These are phyloP conservation scores for Cytospora piceicola DNA, from an alignment of 2,329 filamentous ascomycete species.

Conservation along the genomic window DNA sequence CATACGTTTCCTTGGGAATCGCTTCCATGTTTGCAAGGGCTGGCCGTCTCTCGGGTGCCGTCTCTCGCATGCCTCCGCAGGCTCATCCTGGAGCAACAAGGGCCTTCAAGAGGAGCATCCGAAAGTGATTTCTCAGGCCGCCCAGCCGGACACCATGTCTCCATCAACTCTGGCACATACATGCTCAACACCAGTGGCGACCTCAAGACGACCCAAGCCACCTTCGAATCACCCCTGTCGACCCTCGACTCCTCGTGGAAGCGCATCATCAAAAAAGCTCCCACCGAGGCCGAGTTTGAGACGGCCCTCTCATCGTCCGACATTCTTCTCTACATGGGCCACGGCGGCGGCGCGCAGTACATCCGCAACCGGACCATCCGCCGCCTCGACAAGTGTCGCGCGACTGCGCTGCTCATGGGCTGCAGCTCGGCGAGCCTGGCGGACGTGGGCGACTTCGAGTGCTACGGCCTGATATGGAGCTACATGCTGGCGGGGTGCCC, in stretches of 20 bases:
- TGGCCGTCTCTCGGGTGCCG: slow-evolving; percentile 84
- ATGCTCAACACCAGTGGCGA: slow-evolving; percentile 91
- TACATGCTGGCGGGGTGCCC: slow-evolving; percentile 89
- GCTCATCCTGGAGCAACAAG: slow-evolving; percentile 63
- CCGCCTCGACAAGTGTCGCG: slow-evolving; percentile 72
- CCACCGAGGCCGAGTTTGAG: slow-evolving; percentile 79
- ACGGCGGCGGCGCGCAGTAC: slow-evolving; percentile 93
- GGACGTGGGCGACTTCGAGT: slow-evolving; percentile 85
- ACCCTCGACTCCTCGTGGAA: slow-evolving; percentile 72
- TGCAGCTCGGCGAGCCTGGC: slow-evolving; percentile 84
- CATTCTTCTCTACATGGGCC: slow-evolving; percentile 90
- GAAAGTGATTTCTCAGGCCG: slow-evolving; percentile 33
- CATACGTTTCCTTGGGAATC: slow-evolving; percentile 97
- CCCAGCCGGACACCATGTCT: slow-evolving; percentile 59
- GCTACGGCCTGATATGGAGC: slow-evolving; percentile 86
- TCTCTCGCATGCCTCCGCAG: slow-evolving; percentile 82
- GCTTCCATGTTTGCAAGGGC: slow-evolving; percentile 77
- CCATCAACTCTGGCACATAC: slow-evolving; percentile 65
- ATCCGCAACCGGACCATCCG: slow-evolving; percentile 84
- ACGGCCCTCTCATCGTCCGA: slow-evolving; percentile 66
- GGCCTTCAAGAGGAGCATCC: slow-evolving; percentile 14
- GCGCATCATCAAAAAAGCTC: slow-evolving; percentile 68
- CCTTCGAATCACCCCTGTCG: slow-evolving; percentile 68
- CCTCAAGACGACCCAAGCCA: slow-evolving; percentile 76
- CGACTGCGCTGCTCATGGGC: slow-evolving; percentile 88